Evolutionary conservation across 2,329 filamentous ascomycete genomes (phyloP).

Genomic region (Microdochium paspali): DNA sequence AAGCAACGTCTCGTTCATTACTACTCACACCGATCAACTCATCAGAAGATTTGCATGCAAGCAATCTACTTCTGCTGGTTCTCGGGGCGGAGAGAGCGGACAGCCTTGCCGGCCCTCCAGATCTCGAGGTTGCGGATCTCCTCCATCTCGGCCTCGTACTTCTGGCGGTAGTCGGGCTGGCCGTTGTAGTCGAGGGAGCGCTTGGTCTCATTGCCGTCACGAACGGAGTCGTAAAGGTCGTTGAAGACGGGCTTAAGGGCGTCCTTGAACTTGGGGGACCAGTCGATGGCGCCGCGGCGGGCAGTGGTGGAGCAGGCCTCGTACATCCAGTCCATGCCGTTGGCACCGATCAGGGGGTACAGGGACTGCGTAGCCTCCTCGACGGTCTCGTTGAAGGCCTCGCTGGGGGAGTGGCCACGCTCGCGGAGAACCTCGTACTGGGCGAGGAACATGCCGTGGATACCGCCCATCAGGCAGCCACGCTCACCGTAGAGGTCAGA

Average conservation of each 20-base stretch:
- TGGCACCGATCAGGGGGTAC: conserved; percentile 92
- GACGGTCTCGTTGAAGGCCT: conserved; percentile 99
- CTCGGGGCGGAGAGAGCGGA: conserved; percentile 79
- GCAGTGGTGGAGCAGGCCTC: conserved; percentile 98
- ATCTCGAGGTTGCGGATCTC: conserved; percentile 98
- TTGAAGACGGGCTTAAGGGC: conserved; percentile 99
- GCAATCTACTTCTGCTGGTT: conserved; percentile 65
- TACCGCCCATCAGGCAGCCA: conserved; percentile 99
- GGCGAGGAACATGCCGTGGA: conserved; percentile 99
- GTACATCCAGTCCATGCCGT: conserved; percentile 99
- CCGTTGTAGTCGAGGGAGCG: conserved; percentile 96
- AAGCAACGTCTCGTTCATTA: neutral
- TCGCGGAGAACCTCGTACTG: conserved; percentile 99
- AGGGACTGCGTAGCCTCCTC: conserved; percentile 98
- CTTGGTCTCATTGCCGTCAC: conserved; percentile 87
- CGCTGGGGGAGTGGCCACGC: conserved; percentile 91
- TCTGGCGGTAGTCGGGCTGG: conserved; percentile 90
- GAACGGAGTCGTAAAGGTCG: conserved; percentile 88
- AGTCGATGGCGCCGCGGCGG: conserved; percentile 97
- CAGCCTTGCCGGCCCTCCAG: conserved; percentile 97
- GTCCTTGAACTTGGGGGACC: conserved; percentile 95
- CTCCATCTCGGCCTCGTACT: conserved; percentile 96
- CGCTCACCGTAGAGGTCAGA: conserved; percentile 99
- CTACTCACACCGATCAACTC: neutral
- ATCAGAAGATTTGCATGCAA: neutral